Conservation (phyloP, 2,329 filamentous ascomycete genomes). For the Ilyonectria sp. region DNA sequence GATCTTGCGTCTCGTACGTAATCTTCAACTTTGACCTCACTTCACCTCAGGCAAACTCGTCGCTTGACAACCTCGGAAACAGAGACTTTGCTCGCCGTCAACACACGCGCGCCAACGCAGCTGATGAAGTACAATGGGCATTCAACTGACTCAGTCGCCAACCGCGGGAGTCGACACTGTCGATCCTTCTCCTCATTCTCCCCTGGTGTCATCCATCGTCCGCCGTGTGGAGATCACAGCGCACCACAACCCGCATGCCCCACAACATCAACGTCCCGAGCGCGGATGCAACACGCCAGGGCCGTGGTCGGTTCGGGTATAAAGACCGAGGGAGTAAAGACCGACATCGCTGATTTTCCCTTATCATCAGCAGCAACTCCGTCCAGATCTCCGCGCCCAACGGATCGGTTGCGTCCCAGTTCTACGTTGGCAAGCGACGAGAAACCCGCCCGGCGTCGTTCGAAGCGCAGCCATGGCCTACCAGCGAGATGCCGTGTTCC, state of each 20-base stretch:
- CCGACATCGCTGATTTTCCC: slow-evolving; percentile 25
- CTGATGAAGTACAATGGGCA: not conserved
- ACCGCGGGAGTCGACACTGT: not conserved
- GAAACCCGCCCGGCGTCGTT: not conserved
- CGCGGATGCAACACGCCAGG: slow-evolving; percentile 8
- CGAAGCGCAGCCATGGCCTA: slow-evolving; percentile 13
- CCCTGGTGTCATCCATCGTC: not conserved
- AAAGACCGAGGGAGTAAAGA: slow-evolving; percentile 29
- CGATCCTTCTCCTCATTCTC: not conserved
- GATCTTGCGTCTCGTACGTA: not conserved
- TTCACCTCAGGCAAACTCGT: not conserved
- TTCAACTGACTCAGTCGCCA: not conserved
- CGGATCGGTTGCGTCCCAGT: not conserved
- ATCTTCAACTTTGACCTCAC: not conserved
- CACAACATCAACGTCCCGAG: slow-evolving; percentile 9
- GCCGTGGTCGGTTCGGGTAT: slow-evolving; percentile 12
- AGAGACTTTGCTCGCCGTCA: not conserved
- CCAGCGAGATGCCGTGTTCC: not conserved
- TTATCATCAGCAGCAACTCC: not conserved
- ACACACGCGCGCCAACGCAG: not conserved
- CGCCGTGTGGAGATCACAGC: not conserved
- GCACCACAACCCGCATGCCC: not conserved
- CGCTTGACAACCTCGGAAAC: not conserved
- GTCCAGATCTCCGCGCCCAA: slow-evolving; percentile 10
- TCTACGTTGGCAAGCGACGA: not conserved